Evolutionary conservation across 2,329 filamentous ascomycete species (phyloP).

Genomic region (Botrytis hyacinthi): DNA sequence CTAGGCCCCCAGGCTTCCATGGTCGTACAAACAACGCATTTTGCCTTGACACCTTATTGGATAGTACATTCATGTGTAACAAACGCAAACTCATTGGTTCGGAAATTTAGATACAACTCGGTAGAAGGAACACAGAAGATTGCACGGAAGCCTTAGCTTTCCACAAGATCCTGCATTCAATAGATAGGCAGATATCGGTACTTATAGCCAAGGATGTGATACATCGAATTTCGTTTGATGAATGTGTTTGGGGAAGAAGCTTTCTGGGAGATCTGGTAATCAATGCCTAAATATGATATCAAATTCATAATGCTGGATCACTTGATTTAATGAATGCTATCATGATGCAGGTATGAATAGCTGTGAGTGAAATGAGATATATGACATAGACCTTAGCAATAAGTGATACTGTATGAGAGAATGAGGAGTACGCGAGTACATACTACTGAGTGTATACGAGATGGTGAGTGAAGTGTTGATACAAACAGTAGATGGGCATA

Average conservation of each 20-base stretch:
- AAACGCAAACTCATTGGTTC: background rate
- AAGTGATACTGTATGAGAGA: background rate
- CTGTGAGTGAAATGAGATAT: background rate
- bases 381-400: background rate
- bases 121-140: background rate
- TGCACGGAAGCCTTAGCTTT: background rate
- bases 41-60: background rate
- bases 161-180: background rate
- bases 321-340: background rate
- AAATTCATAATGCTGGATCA: background rate
- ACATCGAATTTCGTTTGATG: background rate
- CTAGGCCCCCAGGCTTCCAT: background rate
- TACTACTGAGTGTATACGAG: background rate
- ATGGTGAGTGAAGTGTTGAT: background rate
- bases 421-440: background rate
- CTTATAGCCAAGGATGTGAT: background rate
- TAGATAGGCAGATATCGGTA: background rate
- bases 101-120: background rate
- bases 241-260: background rate
- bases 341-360: background rate
- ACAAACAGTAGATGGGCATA: background rate
- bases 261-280: background rate
- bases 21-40: background rate
- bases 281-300: background rate
- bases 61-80: background rate